Percentiles rank a stretch among this genome's conserved stretches.
Conservation (phyloP, 192 early-diverging fungal species). For the Backusella australiensis region DNA sequence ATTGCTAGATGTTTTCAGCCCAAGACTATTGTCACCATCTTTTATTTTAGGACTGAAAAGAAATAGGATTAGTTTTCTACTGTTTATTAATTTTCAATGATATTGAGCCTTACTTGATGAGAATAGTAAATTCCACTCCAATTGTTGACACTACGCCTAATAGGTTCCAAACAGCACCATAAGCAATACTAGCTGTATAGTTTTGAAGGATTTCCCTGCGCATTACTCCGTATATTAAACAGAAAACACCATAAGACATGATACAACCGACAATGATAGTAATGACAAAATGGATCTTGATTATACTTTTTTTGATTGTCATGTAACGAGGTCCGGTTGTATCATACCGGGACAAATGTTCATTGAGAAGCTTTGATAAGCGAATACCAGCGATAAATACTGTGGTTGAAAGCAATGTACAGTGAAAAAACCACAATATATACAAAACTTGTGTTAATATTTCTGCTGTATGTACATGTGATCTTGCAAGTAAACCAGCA, state of each 20-base stretch:
- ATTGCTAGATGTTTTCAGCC: background rate
- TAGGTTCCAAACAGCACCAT: slow-evolving; percentile 25
- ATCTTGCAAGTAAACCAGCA: slow-evolving; percentile 17
- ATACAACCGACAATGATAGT: slow-evolving; percentile 21
- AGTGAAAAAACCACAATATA: slow-evolving; percentile 30
- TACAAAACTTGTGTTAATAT: slow-evolving; percentile 22
- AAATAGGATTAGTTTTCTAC: background rate
- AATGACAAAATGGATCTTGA: slow-evolving; percentile 20
- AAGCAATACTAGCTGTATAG: background rate
- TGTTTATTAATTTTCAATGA: background rate
- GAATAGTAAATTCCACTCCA: slow-evolving; percentile 21
- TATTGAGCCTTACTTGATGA: slow-evolving; percentile 19
- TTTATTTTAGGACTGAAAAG: background rate
- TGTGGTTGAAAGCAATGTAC: background rate
- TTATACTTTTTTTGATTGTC: slow-evolving; percentile 22
- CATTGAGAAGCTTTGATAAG: slow-evolving; percentile 12
- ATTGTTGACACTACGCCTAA: slow-evolving; percentile 18
- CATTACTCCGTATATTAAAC: slow-evolving; percentile 30
- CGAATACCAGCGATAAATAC: slow-evolving; percentile 25
- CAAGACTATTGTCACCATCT: background rate
- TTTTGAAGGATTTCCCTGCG: slow-evolving; percentile 22
- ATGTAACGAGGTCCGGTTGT: slow-evolving; percentile 21
- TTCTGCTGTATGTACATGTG: slow-evolving; percentile 8
- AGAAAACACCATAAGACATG: slow-evolving; percentile 21
- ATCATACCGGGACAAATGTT: slow-evolving; percentile 11